Percentiles rank a stretch among this genome's conserved stretches.
Evolutionary conservation across 148 eudicot genomes (phyloP).

Genomic region (Cornus suecica): DNA sequence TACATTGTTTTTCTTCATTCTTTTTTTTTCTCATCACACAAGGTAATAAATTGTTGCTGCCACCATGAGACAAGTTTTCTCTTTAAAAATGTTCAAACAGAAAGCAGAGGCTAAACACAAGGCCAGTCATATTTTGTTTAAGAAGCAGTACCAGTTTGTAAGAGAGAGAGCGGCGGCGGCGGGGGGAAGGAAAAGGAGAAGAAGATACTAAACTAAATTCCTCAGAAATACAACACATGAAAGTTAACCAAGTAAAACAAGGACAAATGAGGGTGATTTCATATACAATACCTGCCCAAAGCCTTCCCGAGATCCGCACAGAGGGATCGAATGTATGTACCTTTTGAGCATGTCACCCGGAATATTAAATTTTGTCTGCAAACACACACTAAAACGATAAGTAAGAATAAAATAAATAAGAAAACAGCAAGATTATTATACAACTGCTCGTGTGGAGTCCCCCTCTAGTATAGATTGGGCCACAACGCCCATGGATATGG

Average conservation of each 20-base stretch:
- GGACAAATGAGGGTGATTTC: neutral
- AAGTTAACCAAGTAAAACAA: neutral
- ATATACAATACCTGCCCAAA: conserved; percentile 66
- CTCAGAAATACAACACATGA: neutral
- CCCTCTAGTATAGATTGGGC: neutral
- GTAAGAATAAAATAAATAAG: neutral
- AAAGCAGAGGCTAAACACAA: neutral
- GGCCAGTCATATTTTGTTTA: neutral
- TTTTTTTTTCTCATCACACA: neutral
- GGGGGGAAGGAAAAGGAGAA: no score
- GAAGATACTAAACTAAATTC: neutral
- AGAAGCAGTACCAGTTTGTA: neutral
- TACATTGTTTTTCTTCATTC: neutral
- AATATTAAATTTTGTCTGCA: conserved; percentile 91
- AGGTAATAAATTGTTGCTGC: neutral
- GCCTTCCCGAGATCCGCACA: conserved; percentile 95
- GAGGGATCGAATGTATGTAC: conserved; percentile 90
- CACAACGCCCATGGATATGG: neutral
- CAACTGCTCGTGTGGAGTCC: neutral
- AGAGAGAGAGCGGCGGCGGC: no score
- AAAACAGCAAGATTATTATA: neutral
- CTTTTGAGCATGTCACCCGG: conserved; percentile 90
- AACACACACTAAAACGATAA: conserved; percentile 4
- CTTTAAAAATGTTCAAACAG: neutral
- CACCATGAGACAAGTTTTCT: neutral